Evolutionary conservation across 164 flowering plant species (phyloP), one percentile per base, ranked within the genome.

Genomic region (Aristolochia contorta): DNA sequence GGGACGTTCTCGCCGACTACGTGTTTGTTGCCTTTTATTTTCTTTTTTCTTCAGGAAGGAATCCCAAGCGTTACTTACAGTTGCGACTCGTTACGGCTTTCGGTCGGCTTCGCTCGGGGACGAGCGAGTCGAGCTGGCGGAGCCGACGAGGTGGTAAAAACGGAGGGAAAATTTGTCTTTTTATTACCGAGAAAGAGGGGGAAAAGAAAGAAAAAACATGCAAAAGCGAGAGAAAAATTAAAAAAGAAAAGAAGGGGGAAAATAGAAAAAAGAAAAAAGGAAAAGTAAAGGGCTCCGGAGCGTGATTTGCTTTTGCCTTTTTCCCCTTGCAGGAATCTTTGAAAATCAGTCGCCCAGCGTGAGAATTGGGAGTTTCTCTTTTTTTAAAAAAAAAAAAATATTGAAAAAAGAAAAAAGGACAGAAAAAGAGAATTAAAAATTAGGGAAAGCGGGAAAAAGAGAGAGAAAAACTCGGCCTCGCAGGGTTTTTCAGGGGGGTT

Each of bases 271-370:
- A 59, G 59, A 6, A 46, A 30, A 32, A 27, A 25, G 20, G 19
- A 52, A 49, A 37, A 25, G 48, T 2, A 13, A 37, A 19, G 49
- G 52, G 53, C n/a, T n/a, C n/a, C n/a, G 54, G 37, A 47, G 59
- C 41, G 63, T 54, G 60, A 57, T 66, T 27, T 56, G 54, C 65
- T 71, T 63, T 66, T 54, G 61, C 67, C 67, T 71, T 71, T 71
- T 60, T 59, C 56, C 27, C 58, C 52, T 54, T 65, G 22, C 67
- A 62, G 59, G 61, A 54, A 67, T 56, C 66, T 64, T 72, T 65
- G 75, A 72, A 72, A 72, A 57, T 56, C 56, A n/a, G 43, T 30
- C 58, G 37, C 37, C 16, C 30, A 12, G 30, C 56, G 19, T n/a
- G 27, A 53, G 19, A 58, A 43, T 30, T n/a, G n/a, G n/a, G n/a